phyloP scores from a whole-genome alignment of 2,329 filamentous ascomycete genomes.

The Torrubiella hemipterigena region DNA sequence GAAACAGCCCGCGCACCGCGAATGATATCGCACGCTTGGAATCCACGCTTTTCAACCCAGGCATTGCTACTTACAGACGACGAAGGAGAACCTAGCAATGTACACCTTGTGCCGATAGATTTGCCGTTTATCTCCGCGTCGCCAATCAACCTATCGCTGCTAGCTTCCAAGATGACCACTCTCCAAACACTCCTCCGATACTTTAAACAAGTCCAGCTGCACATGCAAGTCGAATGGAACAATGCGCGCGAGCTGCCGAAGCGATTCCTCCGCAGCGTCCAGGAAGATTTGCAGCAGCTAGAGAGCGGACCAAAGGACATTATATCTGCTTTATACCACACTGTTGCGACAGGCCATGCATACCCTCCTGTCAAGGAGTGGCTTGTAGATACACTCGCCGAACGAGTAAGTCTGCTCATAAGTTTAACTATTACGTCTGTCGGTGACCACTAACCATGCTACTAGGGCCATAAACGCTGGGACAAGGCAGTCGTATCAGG shows the following conservation, averaged over 20 bases:
- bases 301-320: constrained; percentile 48
- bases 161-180: constrained; percentile 78
- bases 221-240: constrained; percentile 74
- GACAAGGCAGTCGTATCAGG: constrained; percentile 74
- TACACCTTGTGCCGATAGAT: constrained; percentile 62
- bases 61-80: constrained; percentile 47
- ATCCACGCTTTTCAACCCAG: constrained; percentile 66
- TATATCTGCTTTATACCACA: constrained; percentile 68
- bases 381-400: constrained; percentile 71
- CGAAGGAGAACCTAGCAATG: constrained; percentile 16
- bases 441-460: constrained; percentile 2
- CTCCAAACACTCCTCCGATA: constrained; percentile 81
- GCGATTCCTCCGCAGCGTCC: constrained; percentile 66
- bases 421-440: background rate
- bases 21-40: constrained; percentile 53
- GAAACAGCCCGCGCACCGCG: constrained; percentile 13
- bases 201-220: constrained; percentile 64
- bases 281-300: constrained; percentile 56
- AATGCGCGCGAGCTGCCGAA: constrained; percentile 67
- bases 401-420: constrained; percentile 45
- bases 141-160: constrained; percentile 68
- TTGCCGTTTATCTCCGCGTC: constrained; percentile 71
- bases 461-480: constrained; percentile 84
- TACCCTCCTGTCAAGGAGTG: constrained; percentile 70
- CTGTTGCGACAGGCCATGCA: constrained; percentile 74